Evolutionary conservation across 1,284 basidiomycete species (phyloP).

Genomic region (Boletus smithii): DNA sequence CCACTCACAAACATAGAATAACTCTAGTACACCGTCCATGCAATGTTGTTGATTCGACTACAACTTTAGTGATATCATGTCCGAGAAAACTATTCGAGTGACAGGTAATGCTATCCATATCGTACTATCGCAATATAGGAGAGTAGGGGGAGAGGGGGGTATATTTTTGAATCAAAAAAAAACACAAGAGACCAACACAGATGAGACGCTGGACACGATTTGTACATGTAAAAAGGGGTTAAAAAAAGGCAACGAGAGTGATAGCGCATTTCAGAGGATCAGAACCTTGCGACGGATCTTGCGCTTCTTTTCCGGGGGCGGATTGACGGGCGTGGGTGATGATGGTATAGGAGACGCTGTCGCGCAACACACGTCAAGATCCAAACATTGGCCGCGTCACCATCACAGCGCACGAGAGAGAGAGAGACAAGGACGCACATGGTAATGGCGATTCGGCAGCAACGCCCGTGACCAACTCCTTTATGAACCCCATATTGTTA

Average conservation of each 20-base stretch:
- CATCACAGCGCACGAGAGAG: neutral
- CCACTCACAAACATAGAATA: constrained; percentile 7
- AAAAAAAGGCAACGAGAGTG: neutral
- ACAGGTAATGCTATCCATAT: constrained; percentile 27
- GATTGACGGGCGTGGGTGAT: constrained; percentile 2
- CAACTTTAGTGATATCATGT: constrained; percentile 9
- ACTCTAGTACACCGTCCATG: neutral
- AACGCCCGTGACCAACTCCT: constrained; percentile 53
- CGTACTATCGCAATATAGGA: constrained; percentile 15
- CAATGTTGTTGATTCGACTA: constrained; percentile 2
- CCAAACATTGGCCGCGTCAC: neutral
- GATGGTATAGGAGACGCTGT: constrained; percentile 16
- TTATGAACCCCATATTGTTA: constrained; percentile 65
- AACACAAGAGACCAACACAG: neutral
- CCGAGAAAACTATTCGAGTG: constrained; percentile 9
- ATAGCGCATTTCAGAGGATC: constrained; percentile 21
- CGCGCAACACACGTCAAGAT: constrained; percentile 3
- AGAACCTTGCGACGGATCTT: constrained; percentile 33
- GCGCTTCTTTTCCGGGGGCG: constrained; percentile 29
- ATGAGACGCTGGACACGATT: constrained; percentile 2
- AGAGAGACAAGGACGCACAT: constrained; percentile 12
- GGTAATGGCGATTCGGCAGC: constrained; percentile 11
- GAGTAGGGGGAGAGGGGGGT: neutral
- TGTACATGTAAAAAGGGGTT: neutral
- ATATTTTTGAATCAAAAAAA: constrained; percentile 15